Evolutionary conservation across 148 eudicot species (phyloP).

Genomic region (Camellia japonica): DNA sequence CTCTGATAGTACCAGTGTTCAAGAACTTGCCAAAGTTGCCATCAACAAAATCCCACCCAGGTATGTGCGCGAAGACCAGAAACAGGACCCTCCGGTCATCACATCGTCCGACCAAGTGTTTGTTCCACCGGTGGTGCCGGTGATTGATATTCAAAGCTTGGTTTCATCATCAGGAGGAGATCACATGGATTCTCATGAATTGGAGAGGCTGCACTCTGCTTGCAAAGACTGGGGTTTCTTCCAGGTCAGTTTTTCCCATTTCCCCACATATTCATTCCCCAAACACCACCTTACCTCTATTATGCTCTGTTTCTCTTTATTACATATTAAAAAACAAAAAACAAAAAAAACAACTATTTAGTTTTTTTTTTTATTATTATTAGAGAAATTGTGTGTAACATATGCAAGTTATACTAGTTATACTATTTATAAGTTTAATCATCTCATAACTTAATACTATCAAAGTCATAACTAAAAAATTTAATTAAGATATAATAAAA

Average conservation of each 20-base stretch:
- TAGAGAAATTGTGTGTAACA: no score
- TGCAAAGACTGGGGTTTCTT: conserved; percentile 61
- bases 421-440: no score
- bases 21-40: conserved; percentile 43
- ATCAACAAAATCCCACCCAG: conserved; percentile 35
- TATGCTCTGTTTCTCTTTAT: not conserved
- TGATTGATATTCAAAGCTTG: conserved; percentile 36
- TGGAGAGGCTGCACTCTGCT: conserved; percentile 39
- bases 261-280: not conserved
- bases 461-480: no score
- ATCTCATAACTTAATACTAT: no score
- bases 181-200: conserved; percentile 21
- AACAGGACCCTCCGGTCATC: conserved; percentile 11
- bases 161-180: not conserved
- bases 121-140: conserved; percentile 26
- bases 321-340: no score
- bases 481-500: no score
- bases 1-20: conserved; percentile 54
- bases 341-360: no score
- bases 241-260: conserved; percentile 32
- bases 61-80: conserved; percentile 29
- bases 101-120: not conserved
- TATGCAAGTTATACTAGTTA: no score
- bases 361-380: no score
- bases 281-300: not conserved